phyloP scores from a whole-genome alignment of 805 yeast genomes.

The Kodamaea restingae region DNA sequence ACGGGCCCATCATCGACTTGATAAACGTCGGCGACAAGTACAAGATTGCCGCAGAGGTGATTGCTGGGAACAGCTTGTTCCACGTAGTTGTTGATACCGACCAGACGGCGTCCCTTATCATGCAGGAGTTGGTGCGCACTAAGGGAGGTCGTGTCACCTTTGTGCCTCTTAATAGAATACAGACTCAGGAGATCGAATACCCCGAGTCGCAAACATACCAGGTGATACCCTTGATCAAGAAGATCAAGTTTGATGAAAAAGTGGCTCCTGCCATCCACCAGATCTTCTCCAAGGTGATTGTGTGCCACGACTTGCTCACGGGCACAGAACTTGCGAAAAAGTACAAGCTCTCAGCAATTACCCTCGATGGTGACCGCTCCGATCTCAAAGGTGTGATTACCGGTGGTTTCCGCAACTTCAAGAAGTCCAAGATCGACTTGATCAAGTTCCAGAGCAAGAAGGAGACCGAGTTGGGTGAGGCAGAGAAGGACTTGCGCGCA shows the following conservation, averaged over 20 bases:
- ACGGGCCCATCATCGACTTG: constrained; percentile 83
- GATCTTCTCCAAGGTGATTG: constrained; percentile 77
- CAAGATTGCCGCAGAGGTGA: constrained; percentile 79
- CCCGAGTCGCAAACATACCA: constrained; percentile 57
- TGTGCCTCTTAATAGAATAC: constrained; percentile 77
- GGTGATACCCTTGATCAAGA: constrained; percentile 73
- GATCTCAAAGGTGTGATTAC: constrained; percentile 79
- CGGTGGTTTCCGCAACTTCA: constrained; percentile 81
- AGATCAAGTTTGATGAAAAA: constrained; percentile 57
- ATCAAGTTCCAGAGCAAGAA: constrained; percentile 54
- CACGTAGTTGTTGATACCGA: constrained; percentile 89
- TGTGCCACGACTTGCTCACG: constrained; percentile 62
- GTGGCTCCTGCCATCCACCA: constrained; percentile 69
- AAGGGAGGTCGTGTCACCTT: constrained; percentile 85
- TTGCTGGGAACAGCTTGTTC: constrained; percentile 83
- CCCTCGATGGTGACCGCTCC: constrained; percentile 88
- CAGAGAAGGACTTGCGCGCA: constrained; percentile 35
- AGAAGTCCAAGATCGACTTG: constrained; percentile 65
- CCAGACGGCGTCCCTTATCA: constrained; percentile 70
- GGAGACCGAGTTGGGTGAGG: constrained; percentile 42
- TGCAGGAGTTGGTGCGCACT: constrained; percentile 68
- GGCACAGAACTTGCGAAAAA: constrained; percentile 65
- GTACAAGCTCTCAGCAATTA: constrained; percentile 68
- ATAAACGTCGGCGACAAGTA: constrained; percentile 79
- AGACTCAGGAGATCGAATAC: constrained; percentile 38